phyloP scores from a whole-genome alignment of 306 rosid species.

The Cyamopsis tetragonoloba region DNA sequence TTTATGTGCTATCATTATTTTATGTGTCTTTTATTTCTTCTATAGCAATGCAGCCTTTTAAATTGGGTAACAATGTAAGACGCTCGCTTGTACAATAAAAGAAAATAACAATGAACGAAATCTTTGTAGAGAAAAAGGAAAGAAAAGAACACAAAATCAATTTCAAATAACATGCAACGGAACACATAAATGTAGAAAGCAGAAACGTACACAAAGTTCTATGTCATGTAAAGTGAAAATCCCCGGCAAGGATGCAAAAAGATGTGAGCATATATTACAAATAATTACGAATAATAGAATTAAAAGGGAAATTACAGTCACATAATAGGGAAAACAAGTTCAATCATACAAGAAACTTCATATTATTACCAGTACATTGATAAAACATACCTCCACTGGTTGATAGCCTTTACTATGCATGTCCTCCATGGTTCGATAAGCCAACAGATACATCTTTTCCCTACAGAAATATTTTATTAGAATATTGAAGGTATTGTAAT shows the following conservation, averaged over 20 bases:
- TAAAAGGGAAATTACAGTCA: not conserved
- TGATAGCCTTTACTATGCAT: conserved; percentile 81
- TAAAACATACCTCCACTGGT: conserved; percentile 69
- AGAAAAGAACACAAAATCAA: not conserved
- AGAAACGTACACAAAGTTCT: not conserved
- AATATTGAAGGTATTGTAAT: conserved; percentile 76
- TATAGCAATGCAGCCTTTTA: not conserved
- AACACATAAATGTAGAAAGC: not conserved
- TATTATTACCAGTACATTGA: not conserved
- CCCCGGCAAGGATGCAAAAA: not conserved
- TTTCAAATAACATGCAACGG: not conserved
- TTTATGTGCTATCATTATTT: not conserved
- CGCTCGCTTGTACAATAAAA: not conserved
- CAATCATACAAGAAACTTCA: conserved; percentile 7
- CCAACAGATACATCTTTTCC: conserved; percentile 79
- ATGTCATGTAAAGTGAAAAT: not conserved
- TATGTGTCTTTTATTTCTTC: not conserved
- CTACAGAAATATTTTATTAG: conserved; percentile 78
- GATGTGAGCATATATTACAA: not conserved
- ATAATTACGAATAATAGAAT: conserved; percentile 1
- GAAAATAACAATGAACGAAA: not conserved
- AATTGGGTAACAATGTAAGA: not conserved
- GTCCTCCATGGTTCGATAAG: conserved; percentile 77
- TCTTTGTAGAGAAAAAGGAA: not conserved
- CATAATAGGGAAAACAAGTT: not conserved